Conservation (phyloP, 106 monocot species). For the Cymbidium sinense region DNA sequence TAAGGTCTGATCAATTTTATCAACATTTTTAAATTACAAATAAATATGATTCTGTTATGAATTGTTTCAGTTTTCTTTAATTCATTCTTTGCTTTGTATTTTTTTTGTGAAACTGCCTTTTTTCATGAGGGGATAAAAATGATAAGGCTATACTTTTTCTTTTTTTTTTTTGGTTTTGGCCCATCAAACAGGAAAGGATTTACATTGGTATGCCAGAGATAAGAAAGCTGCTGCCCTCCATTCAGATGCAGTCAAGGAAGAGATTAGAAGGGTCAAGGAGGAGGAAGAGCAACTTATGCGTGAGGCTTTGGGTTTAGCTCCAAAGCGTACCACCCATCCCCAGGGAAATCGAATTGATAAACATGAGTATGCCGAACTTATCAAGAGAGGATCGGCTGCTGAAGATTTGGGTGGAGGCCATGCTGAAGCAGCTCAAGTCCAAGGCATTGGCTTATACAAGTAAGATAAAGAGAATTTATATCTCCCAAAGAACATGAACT, state of each 20-base stretch:
- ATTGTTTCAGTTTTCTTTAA: neutral
- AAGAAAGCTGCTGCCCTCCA: constrained; percentile 44
- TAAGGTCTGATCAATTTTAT: no score
- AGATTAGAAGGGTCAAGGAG: constrained; percentile 89
- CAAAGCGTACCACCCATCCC: constrained; percentile 55
- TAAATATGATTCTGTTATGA: neutral
- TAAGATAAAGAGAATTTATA: constrained; percentile 19
- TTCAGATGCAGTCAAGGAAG: constrained; percentile 62
- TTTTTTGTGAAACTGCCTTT: neutral
- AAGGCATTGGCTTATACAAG: constrained; percentile 97
- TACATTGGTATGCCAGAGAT: constrained; percentile 81
- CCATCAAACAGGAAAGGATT: constrained; percentile 65
- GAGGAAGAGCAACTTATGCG: constrained; percentile 97
- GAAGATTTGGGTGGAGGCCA: constrained; percentile 93
- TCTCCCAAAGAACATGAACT: neutral
- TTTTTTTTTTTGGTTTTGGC: neutral
- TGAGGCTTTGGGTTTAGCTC: constrained; percentile 94
- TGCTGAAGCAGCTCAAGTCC: constrained; percentile 96
- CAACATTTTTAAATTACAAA: neutral
- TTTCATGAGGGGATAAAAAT: neutral
- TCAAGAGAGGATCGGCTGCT: constrained; percentile 87
- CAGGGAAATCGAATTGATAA: constrained; percentile 84
- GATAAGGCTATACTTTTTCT: neutral
- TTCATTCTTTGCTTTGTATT: neutral
- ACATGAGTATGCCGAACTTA: constrained; percentile 87